phyloP scores from a whole-genome alignment of 208 protist genomes.

The Leishmania turanica region DNA sequence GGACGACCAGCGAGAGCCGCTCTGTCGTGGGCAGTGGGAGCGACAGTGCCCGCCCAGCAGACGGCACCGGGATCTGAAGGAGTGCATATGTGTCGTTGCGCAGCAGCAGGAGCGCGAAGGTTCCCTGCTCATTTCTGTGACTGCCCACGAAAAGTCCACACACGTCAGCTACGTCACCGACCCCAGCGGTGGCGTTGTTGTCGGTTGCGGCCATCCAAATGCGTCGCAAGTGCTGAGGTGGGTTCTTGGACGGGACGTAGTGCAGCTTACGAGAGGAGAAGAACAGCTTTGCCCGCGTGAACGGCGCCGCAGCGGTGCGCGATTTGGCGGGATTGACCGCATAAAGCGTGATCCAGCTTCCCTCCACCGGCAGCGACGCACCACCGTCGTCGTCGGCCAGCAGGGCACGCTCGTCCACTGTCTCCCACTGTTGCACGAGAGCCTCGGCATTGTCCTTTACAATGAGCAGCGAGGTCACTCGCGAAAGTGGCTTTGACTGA shows the following conservation, averaged over 20 bases:
- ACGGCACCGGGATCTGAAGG: constrained; percentile 61
- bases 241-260: constrained; percentile 36
- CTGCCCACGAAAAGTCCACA: constrained; percentile 57
- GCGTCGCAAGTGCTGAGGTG: constrained; percentile 26
- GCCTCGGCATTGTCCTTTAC: constrained; percentile 51
- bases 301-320: constrained; percentile 54
- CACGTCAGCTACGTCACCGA: constrained; percentile 53
- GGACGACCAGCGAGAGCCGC: constrained; percentile 43
- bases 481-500: constrained; percentile 26
- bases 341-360: constrained; percentile 53
- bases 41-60: constrained; percentile 35
- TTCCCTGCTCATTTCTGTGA: constrained; percentile 32
- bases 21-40: constrained; percentile 36
- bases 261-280: constrained; percentile 56
- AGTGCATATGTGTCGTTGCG: constrained; percentile 47
- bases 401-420: constrained; percentile 25
- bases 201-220: constrained; percentile 14
- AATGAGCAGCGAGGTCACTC: constrained; percentile 63
- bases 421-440: constrained; percentile 78
- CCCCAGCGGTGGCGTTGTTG: constrained; percentile 5
- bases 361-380: constrained; percentile 55
- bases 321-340: constrained; percentile 65
- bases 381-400: constrained; percentile 23
- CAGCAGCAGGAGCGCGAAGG: constrained; percentile 46
- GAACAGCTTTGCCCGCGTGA: constrained; percentile 67